Conservation (phyloP, 208 protist species). For the Leishmania major region DNA sequence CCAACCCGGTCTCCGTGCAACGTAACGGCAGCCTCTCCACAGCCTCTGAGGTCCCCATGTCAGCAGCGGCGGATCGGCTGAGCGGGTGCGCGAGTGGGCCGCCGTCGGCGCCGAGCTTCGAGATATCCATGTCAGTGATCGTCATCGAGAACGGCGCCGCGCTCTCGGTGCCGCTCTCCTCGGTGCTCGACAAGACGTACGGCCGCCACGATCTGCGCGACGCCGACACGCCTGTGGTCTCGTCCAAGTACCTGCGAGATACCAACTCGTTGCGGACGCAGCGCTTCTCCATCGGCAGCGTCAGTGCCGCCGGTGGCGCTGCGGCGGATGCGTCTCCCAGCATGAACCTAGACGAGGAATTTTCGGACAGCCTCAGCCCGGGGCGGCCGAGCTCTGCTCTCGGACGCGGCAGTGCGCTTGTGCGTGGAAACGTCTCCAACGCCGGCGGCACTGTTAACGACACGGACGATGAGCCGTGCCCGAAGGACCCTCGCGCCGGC, state of each 20-base stretch:
- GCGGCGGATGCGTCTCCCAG: conserved; percentile 33
- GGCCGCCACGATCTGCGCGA: conserved; percentile 74
- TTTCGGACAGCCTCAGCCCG: conserved; percentile 16
- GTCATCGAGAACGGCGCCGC: conserved; percentile 87
- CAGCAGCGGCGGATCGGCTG: conserved; percentile 34
- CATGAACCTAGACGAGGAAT: conserved; percentile 48
- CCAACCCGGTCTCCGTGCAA: conserved; percentile 9
- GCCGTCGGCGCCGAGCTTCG: conserved; percentile 39
- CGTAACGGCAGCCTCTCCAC: conserved; percentile 17
- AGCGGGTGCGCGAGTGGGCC: conserved; percentile 29
- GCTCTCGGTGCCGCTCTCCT: conserved; percentile 70
- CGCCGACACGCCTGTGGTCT: conserved; percentile 84
- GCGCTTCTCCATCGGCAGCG: conserved; percentile 59
- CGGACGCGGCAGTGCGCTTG: conserved; percentile 27
- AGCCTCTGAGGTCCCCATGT: conserved; percentile 18
- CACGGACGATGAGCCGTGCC: conserved; percentile 41
- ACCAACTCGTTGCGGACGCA: conserved; percentile 46
- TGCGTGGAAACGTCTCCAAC: conserved; percentile 10
- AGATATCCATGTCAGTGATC: conserved; percentile 86
- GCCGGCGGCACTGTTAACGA: conserved; percentile 3
- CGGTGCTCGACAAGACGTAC: conserved; percentile 84
- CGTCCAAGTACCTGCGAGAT: conserved; percentile 56
- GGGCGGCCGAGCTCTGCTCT: conserved; percentile 6
- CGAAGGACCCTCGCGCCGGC: conserved; percentile 38
- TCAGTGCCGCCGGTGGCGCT: background rate